A percentile compares a stretch with the other conserved stretches of the same genome.
Evolutionary conservation across 108 stramenopile genomes (phyloP).

Genomic region (Cyclostephanos invisitatus): DNA sequence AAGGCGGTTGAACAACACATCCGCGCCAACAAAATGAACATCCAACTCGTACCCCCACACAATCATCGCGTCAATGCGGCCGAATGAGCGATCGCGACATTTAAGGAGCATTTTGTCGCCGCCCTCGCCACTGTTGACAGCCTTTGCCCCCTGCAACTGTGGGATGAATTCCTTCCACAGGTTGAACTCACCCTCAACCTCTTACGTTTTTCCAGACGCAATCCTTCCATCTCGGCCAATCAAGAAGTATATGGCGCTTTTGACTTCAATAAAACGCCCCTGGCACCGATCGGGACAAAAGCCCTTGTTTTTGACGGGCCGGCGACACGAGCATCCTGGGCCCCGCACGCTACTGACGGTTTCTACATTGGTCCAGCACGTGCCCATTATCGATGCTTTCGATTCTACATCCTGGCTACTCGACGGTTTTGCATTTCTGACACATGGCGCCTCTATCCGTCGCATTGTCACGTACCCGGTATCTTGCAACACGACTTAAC

Average conservation of each 20-base stretch:
- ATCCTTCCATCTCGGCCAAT: neutral
- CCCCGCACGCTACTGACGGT: slow-evolving; percentile 30
- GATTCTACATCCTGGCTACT: slow-evolving; percentile 37
- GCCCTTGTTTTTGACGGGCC: slow-evolving; percentile 24
- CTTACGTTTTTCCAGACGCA: neutral
- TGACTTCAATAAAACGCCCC: too few relatives aligned
- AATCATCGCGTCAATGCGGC: too few relatives aligned
- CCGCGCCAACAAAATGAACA: too few relatives aligned
- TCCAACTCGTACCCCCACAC: too few relatives aligned
- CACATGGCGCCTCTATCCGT: too few relatives aligned
- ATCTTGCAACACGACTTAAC: slow-evolving; percentile 19
- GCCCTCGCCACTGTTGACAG: neutral
- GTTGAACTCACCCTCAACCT: slow-evolving; percentile 2
- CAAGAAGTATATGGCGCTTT: neutral
- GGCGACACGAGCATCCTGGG: slow-evolving; percentile 28
- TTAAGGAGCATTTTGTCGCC: neutral
- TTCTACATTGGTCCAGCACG: slow-evolving; percentile 60
- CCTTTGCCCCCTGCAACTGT: neutral
- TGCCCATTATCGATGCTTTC: slow-evolving; percentile 52
- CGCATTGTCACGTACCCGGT: too few relatives aligned
- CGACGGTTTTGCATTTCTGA: too few relatives aligned
- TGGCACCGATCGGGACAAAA: slow-evolving; percentile 22
- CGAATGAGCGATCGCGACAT: too few relatives aligned
- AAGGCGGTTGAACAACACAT: too few relatives aligned
- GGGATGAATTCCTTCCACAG: slow-evolving; percentile 3